phyloP scores from a whole-genome alignment of 2,329 filamentous ascomycete species.

The Fusarium sambucinum region DNA sequence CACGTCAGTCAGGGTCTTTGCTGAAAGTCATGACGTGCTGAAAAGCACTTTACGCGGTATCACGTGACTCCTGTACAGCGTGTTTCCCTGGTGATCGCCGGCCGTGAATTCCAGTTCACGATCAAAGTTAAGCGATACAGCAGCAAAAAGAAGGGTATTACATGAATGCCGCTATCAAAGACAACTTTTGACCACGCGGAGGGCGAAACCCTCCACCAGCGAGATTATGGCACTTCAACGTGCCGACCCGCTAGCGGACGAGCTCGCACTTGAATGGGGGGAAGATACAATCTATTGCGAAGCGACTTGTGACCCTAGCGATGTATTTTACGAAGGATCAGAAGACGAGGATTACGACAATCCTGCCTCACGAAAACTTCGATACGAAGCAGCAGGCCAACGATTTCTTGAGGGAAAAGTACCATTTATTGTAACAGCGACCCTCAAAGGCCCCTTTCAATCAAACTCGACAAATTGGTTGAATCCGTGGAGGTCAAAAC shows the following conservation, averaged over 20 bases:
- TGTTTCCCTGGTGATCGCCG: conserved; percentile 37
- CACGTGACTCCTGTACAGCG: conserved; percentile 54
- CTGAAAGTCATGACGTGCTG: conserved; percentile 21
- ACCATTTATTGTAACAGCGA: conserved; percentile 70
- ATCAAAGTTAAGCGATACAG: conserved; percentile 6
- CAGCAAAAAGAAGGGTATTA: not conserved
- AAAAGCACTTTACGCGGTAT: conserved; percentile 50
- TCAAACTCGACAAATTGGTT: conserved; percentile 45
- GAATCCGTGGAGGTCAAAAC: conserved; percentile 53
- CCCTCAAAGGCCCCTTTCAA: conserved; percentile 72
- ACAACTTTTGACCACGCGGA: conserved; percentile 17
- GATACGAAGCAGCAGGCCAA: conserved; percentile 70
- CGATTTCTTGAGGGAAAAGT: conserved; percentile 68
- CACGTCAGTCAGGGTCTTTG: not conserved
- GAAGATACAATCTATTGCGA: conserved; percentile 61
- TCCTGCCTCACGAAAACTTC: conserved; percentile 60
- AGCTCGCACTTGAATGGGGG: conserved; percentile 41
- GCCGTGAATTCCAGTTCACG: conserved; percentile 39
- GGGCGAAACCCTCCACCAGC: conserved; percentile 27
- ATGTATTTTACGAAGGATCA: conserved; percentile 67
- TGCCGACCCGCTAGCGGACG: conserved; percentile 21
- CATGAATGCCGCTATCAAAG: conserved; percentile 9
- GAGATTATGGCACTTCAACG: conserved; percentile 30
- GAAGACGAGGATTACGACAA: conserved; percentile 67
- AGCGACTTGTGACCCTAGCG: conserved; percentile 55